These are phyloP conservation scores for Phytophthora citricola DNA, from an alignment of 352 stramenopile genomes.

Conservation along the genomic window DNA sequence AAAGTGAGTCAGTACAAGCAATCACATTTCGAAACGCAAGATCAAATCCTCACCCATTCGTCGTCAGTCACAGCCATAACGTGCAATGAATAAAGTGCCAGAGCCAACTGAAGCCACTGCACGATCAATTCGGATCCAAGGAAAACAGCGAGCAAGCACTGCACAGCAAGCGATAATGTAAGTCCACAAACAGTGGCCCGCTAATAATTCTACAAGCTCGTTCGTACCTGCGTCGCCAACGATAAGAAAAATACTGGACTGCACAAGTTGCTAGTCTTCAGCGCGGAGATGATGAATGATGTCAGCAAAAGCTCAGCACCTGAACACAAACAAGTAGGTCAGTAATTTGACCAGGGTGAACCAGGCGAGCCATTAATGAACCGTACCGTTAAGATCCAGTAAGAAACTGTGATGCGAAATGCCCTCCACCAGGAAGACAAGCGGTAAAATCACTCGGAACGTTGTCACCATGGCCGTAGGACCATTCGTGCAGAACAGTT, in stretches of 20 bases:
- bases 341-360: neutral
- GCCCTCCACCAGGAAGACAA: conserved; percentile 88
- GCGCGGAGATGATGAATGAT: conserved; percentile 86
- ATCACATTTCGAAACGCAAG: neutral
- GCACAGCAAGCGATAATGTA: conserved; percentile 8
- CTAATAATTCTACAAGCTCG: neutral
- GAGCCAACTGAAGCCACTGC: conserved; percentile 83
- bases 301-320: conserved; percentile 83
- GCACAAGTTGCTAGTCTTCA: conserved; percentile 88
- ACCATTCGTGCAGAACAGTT: conserved; percentile 87
- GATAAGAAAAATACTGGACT: conserved; percentile 88
- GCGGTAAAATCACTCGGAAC: conserved; percentile 83
- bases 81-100: conserved; percentile 88
- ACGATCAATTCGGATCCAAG: conserved; percentile 83
- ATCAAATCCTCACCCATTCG: conserved; percentile 64
- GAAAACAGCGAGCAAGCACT: conserved; percentile 86
- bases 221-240: conserved; percentile 70
- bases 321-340: conserved; percentile 21
- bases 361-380: conserved; percentile 5
- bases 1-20: neutral
- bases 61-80: conserved; percentile 77
- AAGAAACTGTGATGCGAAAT: conserved; percentile 91
- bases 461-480: conserved; percentile 87
- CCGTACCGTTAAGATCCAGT: conserved; percentile 86
- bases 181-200: neutral